Conservation (phyloP, 345 rosid species). For the Eucalyptus grandis region DNA sequence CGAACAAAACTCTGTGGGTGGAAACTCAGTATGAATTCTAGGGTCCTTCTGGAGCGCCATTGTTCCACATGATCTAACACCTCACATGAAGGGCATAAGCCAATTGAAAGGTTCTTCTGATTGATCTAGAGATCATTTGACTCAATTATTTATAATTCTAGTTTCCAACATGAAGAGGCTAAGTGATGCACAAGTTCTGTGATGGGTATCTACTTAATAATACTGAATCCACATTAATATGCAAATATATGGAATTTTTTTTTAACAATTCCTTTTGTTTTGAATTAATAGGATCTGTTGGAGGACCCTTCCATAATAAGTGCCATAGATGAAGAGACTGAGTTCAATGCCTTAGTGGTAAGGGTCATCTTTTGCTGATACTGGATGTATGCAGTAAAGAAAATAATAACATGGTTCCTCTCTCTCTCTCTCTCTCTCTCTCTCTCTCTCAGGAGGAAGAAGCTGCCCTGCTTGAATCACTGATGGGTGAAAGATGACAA, state of each 20-base stretch:
- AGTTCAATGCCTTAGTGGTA: constrained; percentile 94
- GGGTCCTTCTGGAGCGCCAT: neutral
- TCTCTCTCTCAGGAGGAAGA: constrained; percentile 65
- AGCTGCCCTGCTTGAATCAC: constrained; percentile 72
- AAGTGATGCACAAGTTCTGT: neutral
- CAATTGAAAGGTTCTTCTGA: neutral
- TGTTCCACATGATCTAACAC: neutral
- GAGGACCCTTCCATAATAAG: constrained; percentile 67
- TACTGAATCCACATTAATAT: neutral
- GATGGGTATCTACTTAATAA: neutral
- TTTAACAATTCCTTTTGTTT: neutral
- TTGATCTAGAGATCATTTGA: neutral
- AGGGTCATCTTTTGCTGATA: neutral
- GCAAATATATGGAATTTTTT: neutral
- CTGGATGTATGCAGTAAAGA: neutral
- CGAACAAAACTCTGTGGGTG: neutral
- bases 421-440: neutral
- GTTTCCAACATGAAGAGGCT: neutral
- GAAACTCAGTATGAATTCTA: neutral
- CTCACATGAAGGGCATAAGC: neutral
- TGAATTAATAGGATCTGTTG: constrained; percentile 49
- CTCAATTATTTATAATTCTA: neutral
- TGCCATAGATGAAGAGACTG: constrained; percentile 86
- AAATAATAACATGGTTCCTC: neutral
- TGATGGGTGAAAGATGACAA: constrained; percentile 49